Base-by-base conservation (phyloP, 176 grass and related monocot genomes). In the Eragrostis nindensis region DNA sequence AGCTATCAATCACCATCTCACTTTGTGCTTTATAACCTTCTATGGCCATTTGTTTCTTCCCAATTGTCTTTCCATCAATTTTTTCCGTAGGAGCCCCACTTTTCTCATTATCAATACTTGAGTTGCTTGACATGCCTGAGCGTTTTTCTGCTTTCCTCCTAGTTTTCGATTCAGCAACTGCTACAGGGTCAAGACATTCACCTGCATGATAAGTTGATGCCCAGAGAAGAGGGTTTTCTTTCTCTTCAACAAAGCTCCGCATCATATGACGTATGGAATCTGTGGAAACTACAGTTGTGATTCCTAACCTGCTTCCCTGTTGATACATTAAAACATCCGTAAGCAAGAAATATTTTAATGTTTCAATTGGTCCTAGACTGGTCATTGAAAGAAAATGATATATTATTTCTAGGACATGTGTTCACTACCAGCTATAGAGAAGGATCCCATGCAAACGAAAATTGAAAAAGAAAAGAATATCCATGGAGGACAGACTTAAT, bases 201-300 rank as follows among this genome's bases (percentile, higher is more conserved):
- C 94, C 94, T 24, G 92, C 92, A 87, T 97, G 92, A 79, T 97
- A 97, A 67, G 94, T 97, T 32, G 94, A 97, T 69, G 94, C 94
- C 92, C 92, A 97, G n/a, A 97, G 91, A 79, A 97, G 94, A 25
- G 92, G 89, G 57, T 94, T 97, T 87, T 97, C 67, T 49, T 92
- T 92, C 60, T 97, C 94, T 66, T 94, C 92, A 19, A 86, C 89
- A 82, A 97, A 97, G 84, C 94, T 86, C 19, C 94, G 83, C 94
- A 97, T 97, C 94, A 97, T 97, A 82, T 97, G 94, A 39, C 94
- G 91, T 52, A 97, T 91, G 18, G 94, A 97, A 65, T 97, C 94
- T 8, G 94, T 97, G 46, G 94, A 97, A 81, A 97, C 85, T 24
- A 97, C 89, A 79, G 89, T 92, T 45, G 94, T 97, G 68, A 94